Base-by-base conservation (phyloP, 2,329 filamentous ascomycete species). In the Westerdykella ornata region DNA sequence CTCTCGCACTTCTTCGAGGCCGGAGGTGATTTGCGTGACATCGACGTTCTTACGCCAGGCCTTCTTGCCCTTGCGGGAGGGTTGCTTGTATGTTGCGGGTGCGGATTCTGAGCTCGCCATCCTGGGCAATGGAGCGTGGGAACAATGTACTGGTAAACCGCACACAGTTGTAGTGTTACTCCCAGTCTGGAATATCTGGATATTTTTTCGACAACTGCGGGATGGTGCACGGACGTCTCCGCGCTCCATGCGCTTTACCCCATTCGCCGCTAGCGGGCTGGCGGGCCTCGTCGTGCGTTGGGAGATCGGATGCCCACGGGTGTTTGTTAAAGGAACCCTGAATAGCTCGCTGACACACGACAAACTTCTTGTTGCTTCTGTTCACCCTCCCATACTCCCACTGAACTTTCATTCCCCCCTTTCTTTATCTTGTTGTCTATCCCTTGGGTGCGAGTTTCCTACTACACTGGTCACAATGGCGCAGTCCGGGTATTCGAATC, bases 1-100 rank as follows among this genome's bases (percentile, higher is more conserved):
- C 44, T 94, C 84, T 57, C 92, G 88, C 52, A 94, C 72, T 59
- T 85, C 77, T 48, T 88, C 83, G 26, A 98, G 78, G 46, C 92
- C 92, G 40, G 84, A 72, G 57, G 90, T 78, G 18, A 98, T 79
- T 48, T 94, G 83, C 19, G 86, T 84, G 47, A 97, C 79, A 68
- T 98, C 88, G 67, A 98, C 88, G 70, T 98, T 95, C 68, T 97
- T 98, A 62, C 92, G 80, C 92, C 92, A 98, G 22, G 92, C 90
- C 72, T 94, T 97, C 71, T 97, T 97, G 57, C 94, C 92, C 67
- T 98, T 98, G 63, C 92, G 78, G 4, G 90, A 97, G 18, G 88
- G 80, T 67, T 98, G 92, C 49, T 80, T 88, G 69, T 84, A 81
- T 53, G 94, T 87, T 48, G 82, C 80, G 9, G 88, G 89, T 14